phyloP scores from a whole-genome alignment of 1,139 yeast species.

The Kodamaea plutei region DNA sequence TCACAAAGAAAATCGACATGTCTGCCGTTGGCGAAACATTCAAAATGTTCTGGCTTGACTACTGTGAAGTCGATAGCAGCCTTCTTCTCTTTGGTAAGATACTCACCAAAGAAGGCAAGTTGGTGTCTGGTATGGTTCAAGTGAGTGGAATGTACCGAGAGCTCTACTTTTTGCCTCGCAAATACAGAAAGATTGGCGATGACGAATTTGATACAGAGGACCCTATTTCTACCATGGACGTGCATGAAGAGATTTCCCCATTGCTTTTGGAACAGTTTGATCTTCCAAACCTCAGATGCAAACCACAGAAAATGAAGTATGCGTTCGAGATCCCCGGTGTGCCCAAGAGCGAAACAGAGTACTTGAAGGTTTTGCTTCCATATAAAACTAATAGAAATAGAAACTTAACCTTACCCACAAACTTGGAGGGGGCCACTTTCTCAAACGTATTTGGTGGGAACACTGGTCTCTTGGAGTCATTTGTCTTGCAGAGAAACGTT shows the following conservation, averaged over 20 bases:
- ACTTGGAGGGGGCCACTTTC: conserved; percentile 72
- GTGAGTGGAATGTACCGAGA: conserved; percentile 69
- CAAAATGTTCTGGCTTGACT: conserved; percentile 88
- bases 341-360: conserved; percentile 78
- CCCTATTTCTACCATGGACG: conserved; percentile 55
- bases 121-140: conserved; percentile 77
- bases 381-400: conserved; percentile 55
- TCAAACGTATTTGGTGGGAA: conserved; percentile 76
- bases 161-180: conserved; percentile 73
- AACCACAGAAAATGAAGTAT: conserved; percentile 71
- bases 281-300: conserved; percentile 59
- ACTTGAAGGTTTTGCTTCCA: conserved; percentile 75
- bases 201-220: conserved; percentile 24
- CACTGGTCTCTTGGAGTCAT: conserved; percentile 74
- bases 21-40: conserved; percentile 41
- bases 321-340: conserved; percentile 83
- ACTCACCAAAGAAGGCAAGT: conserved; percentile 51
- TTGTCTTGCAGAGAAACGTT: conserved; percentile 74
- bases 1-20: conserved; percentile 46
- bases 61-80: conserved; percentile 67
- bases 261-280: conserved; percentile 60
- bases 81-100: conserved; percentile 83
- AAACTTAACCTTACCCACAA: conserved; percentile 51
- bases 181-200: conserved; percentile 21
- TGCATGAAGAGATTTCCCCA: conserved; percentile 73